phyloP scores from a whole-genome alignment of 2,329 filamentous ascomycete genomes.

The Epicoccum nigrum region DNA sequence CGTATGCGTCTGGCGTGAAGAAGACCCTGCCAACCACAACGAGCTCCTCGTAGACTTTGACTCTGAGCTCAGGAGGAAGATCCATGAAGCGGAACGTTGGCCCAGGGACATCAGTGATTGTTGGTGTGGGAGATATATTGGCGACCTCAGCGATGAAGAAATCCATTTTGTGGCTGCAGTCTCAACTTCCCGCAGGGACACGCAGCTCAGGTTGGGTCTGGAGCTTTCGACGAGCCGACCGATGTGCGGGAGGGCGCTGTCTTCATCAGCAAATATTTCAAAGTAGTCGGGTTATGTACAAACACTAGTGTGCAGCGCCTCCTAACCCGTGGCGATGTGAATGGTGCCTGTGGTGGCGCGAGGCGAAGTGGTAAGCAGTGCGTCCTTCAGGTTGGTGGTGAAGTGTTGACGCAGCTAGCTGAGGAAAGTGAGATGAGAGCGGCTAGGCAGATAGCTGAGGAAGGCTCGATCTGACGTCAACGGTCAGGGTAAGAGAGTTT shows the following conservation, averaged over 20 bases:
- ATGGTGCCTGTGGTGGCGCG: too few relatives aligned
- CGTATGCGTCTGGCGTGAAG: background rate
- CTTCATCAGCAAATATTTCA: too few relatives aligned
- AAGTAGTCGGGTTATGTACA: too few relatives aligned
- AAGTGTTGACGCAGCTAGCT: too few relatives aligned
- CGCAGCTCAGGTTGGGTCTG: background rate
- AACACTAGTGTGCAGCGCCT: too few relatives aligned
- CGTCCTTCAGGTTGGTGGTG: too few relatives aligned
- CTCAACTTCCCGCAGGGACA: background rate
- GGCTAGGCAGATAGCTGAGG: too few relatives aligned
- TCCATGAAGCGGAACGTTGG: constrained; percentile 1
- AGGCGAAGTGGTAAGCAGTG: too few relatives aligned
- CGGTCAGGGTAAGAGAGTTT: too few relatives aligned
- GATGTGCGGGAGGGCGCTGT: background rate
- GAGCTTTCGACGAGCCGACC: background rate
- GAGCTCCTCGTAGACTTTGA: background rate
- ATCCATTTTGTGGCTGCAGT: background rate
- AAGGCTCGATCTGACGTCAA: too few relatives aligned
- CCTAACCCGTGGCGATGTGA: too few relatives aligned
- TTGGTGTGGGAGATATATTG: background rate
- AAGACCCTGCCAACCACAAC: background rate
- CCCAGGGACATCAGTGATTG: background rate
- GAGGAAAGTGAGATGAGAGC: too few relatives aligned
- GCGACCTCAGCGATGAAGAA: background rate
- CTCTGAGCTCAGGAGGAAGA: background rate